phyloP scores from a whole-genome alignment of 257 asterid species.

The Solanum etuberosum region DNA sequence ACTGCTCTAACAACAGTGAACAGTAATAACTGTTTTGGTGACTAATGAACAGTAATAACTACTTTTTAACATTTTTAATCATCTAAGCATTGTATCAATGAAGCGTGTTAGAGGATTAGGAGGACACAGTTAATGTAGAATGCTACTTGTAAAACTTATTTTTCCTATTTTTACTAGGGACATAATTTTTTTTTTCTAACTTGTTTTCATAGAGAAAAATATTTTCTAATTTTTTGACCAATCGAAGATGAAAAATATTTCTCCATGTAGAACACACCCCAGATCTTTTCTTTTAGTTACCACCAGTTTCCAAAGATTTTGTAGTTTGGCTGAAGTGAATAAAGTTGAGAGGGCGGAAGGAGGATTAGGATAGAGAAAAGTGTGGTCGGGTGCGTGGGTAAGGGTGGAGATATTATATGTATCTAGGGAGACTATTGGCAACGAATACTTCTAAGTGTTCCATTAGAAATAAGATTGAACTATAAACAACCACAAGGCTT shows the following conservation, averaged over 20 bases:
- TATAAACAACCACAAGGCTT: not conserved
- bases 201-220: too few relatives aligned
- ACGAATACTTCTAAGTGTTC: not conserved
- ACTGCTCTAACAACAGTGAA: too few relatives aligned
- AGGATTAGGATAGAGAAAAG: too few relatives aligned
- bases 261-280: not conserved
- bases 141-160: not conserved
- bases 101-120: not conserved
- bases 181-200: not conserved
- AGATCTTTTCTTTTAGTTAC: not conserved
- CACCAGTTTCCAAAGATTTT: too few relatives aligned
- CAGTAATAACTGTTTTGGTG: too few relatives aligned
- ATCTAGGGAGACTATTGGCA: not conserved
- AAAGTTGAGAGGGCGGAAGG: too few relatives aligned
- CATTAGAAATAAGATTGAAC: not conserved
- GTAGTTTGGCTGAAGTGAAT: too few relatives aligned
- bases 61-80: too few relatives aligned
- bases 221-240: not conserved
- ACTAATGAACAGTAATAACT: too few relatives aligned
- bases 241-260: not conserved
- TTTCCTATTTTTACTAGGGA: not conserved
- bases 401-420: not conserved
- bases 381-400: too few relatives aligned
- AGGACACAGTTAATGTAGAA: not conserved
- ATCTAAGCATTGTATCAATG: too few relatives aligned